phyloP scores from a whole-genome alignment of 225 moss, liverwort and hornwort genomes.

The Asterella californica region DNA sequence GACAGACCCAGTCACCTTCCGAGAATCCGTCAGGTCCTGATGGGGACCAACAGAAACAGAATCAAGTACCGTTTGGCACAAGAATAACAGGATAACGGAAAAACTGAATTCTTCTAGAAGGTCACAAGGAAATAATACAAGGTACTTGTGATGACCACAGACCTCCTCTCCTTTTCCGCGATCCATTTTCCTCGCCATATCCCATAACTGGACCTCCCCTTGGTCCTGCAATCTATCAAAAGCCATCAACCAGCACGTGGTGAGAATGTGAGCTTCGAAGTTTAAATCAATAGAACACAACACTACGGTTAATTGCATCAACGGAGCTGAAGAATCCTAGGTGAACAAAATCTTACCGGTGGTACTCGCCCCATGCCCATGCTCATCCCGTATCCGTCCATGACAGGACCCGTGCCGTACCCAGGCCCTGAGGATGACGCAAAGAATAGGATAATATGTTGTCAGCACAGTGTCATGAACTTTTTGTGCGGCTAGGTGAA shows the following conservation, averaged over 20 bases:
- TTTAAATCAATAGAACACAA: not conserved
- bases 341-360: constrained; percentile 45
- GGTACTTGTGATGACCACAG: not conserved
- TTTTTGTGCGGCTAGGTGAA: too few relatives aligned
- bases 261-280: not conserved
- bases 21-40: constrained; percentile 96
- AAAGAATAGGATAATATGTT: constrained; percentile 1
- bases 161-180: constrained; percentile 99
- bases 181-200: constrained; percentile 93
- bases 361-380: constrained; percentile 87
- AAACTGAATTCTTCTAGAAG: not conserved
- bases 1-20: constrained; percentile 98
- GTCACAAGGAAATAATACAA: not conserved
- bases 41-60: not conserved
- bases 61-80: not conserved
- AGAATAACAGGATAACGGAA: not conserved
- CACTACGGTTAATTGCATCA: not conserved
- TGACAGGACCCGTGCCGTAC: constrained; percentile 81
- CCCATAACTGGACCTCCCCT: constrained; percentile 71
- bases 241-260: constrained; percentile 20
- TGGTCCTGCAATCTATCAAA: constrained; percentile 80
- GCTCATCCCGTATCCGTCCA: constrained; percentile 98
- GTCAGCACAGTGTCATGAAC: not conserved
- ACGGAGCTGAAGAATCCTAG: not conserved
- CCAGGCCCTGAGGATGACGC: constrained; percentile 61